Evolutionary conservation across 2,329 filamentous ascomycete genomes (phyloP).

Genomic region (Fusarium clavum): DNA sequence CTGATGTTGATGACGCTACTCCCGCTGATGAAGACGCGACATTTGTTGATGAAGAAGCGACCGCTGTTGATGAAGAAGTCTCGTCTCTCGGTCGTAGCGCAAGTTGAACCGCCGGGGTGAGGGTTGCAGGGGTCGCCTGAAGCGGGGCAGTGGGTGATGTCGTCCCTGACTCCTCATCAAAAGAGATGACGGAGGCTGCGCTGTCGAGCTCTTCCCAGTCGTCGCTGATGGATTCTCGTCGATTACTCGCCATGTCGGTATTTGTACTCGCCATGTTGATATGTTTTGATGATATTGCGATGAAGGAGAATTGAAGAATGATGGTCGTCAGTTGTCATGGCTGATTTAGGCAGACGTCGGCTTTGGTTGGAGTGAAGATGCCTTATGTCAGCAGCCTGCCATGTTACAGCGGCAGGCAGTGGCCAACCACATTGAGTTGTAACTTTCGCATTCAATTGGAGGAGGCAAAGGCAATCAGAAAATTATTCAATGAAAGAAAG

Average conservation of each 20-base stretch:
- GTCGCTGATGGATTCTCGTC: conserved; percentile 29
- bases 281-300: not conserved
- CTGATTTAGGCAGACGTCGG: conserved; percentile 25
- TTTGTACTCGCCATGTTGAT: not conserved
- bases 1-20: not conserved
- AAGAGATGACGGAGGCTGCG: conserved; percentile 34
- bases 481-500: too few relatives aligned
- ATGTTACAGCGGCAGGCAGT: not conserved
- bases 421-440: too few relatives aligned
- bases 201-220: conserved; percentile 42
- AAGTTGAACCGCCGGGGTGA: not conserved
- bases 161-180: conserved; percentile 9
- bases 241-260: conserved; percentile 10
- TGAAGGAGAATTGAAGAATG: not conserved
- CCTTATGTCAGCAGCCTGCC: conserved; percentile 18
- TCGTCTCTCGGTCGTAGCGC: not conserved
- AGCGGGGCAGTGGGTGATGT: not conserved
- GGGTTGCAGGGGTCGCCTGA: not conserved
- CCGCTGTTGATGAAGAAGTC: not conserved
- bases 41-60: not conserved
- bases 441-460: not conserved
- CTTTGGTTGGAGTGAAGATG: not conserved
- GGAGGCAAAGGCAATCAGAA: not conserved
- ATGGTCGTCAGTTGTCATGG: not conserved
- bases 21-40: too few relatives aligned